Percentiles rank a stretch among this genome's conserved stretches.
Conservation (phyloP, 345 rosid species). For the Salix brachista region DNA sequence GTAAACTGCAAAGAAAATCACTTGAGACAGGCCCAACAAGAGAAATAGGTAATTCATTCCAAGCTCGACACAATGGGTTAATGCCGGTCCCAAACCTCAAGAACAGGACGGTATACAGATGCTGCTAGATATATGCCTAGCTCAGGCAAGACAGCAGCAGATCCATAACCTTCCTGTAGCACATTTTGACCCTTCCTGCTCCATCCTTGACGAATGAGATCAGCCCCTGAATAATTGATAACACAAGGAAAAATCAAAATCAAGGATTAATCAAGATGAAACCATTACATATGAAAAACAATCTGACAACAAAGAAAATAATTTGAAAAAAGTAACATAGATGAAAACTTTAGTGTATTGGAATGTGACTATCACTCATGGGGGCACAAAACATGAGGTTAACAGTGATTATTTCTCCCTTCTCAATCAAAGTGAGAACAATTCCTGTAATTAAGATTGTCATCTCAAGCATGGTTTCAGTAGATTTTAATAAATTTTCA, state of each 20-base stretch:
- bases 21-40: conserved; percentile 14
- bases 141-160: conserved; percentile 95
- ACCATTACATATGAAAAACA: neutral
- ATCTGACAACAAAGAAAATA: neutral
- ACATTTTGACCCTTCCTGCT: conserved; percentile 73
- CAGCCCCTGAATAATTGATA: conserved; percentile 45
- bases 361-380: neutral
- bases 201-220: conserved; percentile 91
- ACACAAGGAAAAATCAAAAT: conserved; percentile 1
- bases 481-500: neutral
- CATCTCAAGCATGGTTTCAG: neutral
- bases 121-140: conserved; percentile 98
- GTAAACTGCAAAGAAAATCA: conserved; percentile 70
- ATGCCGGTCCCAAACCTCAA: conserved; percentile 57
- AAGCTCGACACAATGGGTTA: neutral
- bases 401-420: neutral
- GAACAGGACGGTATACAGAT: conserved; percentile 88
- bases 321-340: neutral
- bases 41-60: conserved; percentile 10
- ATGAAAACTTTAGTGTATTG: neutral
- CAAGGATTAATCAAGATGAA: conserved; percentile 4
- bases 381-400: neutral
- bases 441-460: neutral
- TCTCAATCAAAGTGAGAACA: neutral
- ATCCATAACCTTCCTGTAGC: conserved; percentile 90